These are phyloP conservation scores for Coleophoma cylindrospora DNA, from an alignment of 2,329 filamentous ascomycete genomes.

Conservation along the genomic window DNA sequence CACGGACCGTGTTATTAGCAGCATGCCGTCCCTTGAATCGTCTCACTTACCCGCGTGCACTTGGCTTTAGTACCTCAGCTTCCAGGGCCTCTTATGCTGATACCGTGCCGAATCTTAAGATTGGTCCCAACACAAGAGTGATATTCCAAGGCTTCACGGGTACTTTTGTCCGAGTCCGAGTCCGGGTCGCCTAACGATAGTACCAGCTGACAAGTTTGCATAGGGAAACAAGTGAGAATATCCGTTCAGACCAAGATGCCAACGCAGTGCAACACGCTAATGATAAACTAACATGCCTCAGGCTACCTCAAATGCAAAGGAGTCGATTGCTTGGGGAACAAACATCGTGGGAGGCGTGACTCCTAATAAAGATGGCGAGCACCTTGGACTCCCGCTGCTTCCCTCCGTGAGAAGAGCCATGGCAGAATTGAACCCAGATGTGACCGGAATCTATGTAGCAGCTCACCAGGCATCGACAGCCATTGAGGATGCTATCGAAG, in stretches of 20 bases:
- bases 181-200: too few species aligned
- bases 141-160: slow-evolving; percentile 71
- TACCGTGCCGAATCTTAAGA: slow-evolving; percentile 61
- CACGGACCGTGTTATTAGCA: too few species aligned
- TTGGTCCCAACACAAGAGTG: slow-evolving; percentile 60
- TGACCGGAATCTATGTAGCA: slow-evolving; percentile 75
- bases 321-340: slow-evolving; percentile 73
- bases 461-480: slow-evolving; percentile 68
- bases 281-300: slow-evolving; percentile 20
- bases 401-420: slow-evolving; percentile 67
- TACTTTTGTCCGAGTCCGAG: slow-evolving; percentile 9
- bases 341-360: slow-evolving; percentile 76
- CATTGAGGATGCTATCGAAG: slow-evolving; percentile 75
- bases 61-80: slow-evolving; percentile 12
- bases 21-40: background rate
- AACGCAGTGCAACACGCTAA: background rate
- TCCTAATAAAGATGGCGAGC: slow-evolving; percentile 64
- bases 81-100: slow-evolving; percentile 32
- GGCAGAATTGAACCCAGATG: slow-evolving; percentile 66
- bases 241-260: background rate
- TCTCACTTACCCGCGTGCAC: background rate
- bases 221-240: slow-evolving; percentile 24
- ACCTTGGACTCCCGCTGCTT: slow-evolving; percentile 68
- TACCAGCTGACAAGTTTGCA: background rate
- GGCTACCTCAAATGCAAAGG: slow-evolving; percentile 71